Evolutionary conservation across 1,284 basidiomycete genomes (phyloP).

Genomic region (Apiotrichum sp.): DNA sequence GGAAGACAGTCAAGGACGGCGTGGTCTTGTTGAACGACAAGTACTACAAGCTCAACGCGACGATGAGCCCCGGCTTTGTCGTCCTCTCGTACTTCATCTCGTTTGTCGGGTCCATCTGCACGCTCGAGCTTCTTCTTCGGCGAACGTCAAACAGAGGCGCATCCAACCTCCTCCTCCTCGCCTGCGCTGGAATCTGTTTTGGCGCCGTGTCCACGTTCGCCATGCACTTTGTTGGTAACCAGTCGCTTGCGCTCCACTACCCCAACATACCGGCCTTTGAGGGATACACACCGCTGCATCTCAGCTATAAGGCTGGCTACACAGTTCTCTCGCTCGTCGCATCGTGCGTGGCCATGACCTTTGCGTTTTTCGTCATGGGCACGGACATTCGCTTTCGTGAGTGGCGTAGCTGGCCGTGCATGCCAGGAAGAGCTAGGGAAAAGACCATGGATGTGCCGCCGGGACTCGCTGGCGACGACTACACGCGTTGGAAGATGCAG

Average conservation of each 20-base stretch:
- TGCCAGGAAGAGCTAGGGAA: slow-evolving; percentile 11
- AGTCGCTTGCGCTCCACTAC: slow-evolving; percentile 44
- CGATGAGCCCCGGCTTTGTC: slow-evolving; percentile 44
- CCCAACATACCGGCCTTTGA: slow-evolving; percentile 22
- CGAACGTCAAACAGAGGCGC: slow-evolving; percentile 46
- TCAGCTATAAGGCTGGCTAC: slow-evolving; percentile 46
- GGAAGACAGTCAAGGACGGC: slow-evolving; percentile 6
- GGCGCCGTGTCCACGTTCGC: slow-evolving; percentile 49
- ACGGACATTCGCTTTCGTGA: slow-evolving; percentile 29
- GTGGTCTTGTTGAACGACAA: slow-evolving; percentile 9
- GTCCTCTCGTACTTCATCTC: slow-evolving; percentile 46
- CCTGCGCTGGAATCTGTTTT: slow-evolving; percentile 47
- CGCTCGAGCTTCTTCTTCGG: slow-evolving; percentile 46
- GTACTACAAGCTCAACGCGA: background rate
- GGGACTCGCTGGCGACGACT: slow-evolving; percentile 21
- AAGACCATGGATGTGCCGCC: slow-evolving; percentile 4
- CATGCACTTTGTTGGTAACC: slow-evolving; percentile 50
- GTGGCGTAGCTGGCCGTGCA: slow-evolving; percentile 26
- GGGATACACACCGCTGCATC: slow-evolving; percentile 28
- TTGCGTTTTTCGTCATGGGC: slow-evolving; percentile 50
- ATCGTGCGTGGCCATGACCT: slow-evolving; percentile 46
- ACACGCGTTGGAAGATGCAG: slow-evolving; percentile 31
- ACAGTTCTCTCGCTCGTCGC: slow-evolving; percentile 49
- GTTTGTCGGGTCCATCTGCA: slow-evolving; percentile 46
- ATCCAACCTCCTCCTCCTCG: slow-evolving; percentile 44